Conservation (phyloP, 257 asterid genomes). For the Coffea eugenioides region DNA sequence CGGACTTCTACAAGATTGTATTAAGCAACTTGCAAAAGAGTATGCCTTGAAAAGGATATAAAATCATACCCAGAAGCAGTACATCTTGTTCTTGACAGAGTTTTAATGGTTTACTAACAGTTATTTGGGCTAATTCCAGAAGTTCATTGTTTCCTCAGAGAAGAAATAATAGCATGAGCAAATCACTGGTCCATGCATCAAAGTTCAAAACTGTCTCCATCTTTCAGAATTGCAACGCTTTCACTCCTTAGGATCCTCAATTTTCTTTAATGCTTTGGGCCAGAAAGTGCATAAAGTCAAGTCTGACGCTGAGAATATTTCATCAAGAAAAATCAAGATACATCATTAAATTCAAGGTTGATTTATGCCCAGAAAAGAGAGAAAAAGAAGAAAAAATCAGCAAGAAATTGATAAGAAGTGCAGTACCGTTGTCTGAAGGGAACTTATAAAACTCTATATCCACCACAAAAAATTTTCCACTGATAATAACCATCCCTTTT, state of each 20-base stretch:
- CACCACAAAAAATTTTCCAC: background rate
- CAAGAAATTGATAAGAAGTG: background rate
- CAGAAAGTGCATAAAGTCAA: too few relatives aligned
- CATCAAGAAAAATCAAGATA: background rate
- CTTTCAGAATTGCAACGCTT: background rate
- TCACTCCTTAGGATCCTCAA: background rate
- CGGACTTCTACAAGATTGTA: too few relatives aligned
- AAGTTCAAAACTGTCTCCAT: too few relatives aligned
- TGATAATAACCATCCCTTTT: background rate
- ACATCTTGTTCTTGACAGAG: too few relatives aligned
- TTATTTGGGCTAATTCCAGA: too few relatives aligned
- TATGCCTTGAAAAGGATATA: too few relatives aligned
- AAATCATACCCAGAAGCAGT: too few relatives aligned
- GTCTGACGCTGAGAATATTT: background rate
- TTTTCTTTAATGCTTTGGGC: background rate
- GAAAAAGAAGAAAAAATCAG: background rate
- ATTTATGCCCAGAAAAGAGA: background rate
- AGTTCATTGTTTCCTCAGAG: too few relatives aligned
- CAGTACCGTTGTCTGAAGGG: background rate
- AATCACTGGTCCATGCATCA: too few relatives aligned
- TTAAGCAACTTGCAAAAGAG: too few relatives aligned
- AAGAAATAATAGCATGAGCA: too few relatives aligned
- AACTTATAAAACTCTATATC: background rate
- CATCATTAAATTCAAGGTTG: background rate
- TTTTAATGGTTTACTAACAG: too few relatives aligned